These are phyloP conservation scores for Termitomyces sp. DNA, from an alignment of 768 basidiomycete genomes.

Conservation along the genomic window DNA sequence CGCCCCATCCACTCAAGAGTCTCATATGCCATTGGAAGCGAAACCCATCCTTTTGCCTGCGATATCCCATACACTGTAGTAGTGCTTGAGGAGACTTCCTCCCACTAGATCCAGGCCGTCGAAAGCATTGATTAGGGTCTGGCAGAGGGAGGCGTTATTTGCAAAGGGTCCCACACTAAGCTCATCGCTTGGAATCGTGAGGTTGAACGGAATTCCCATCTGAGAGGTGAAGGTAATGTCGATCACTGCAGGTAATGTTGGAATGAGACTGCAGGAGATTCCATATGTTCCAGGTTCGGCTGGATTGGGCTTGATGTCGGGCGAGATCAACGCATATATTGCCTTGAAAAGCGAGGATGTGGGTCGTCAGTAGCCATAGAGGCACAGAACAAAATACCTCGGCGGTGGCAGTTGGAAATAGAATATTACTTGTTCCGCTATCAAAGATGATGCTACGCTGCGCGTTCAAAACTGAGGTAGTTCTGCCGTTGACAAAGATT, in stretches of 20 bases:
- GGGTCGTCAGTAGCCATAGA: conserved; percentile 1
- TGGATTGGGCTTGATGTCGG: conserved; percentile 47
- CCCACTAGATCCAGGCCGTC: conserved; percentile 50
- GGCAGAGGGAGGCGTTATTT: conserved; percentile 45
- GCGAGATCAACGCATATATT: conserved; percentile 57
- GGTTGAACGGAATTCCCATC: conserved; percentile 44
- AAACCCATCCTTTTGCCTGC: conserved; percentile 48
- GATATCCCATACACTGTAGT: conserved; percentile 58
- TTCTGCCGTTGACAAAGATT: conserved; percentile 51
- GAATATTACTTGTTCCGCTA: conserved; percentile 53
- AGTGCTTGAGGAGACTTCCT: conserved; percentile 56
- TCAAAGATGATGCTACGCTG: conserved; percentile 50
- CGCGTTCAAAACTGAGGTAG: conserved; percentile 36
- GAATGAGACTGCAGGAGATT: conserved; percentile 44
- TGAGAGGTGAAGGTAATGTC: conserved; percentile 54
- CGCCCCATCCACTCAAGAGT: not conserved
- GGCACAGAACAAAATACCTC: conserved; percentile 28
- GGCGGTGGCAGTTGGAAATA: conserved; percentile 46
- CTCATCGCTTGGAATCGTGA: conserved; percentile 55
- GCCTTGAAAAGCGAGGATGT: conserved; percentile 29
- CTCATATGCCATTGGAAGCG: conserved; percentile 30
- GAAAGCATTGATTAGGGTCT: conserved; percentile 59
- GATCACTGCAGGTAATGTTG: conserved; percentile 46
- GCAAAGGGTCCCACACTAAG: conserved; percentile 55
- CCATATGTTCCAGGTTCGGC: conserved; percentile 55